A percentile compares a stretch with the other conserved stretches of the same genome.
These are phyloP conservation scores for Oldenlandia corymbosa DNA, from an alignment of 257 asterid genomes.

Conservation along the genomic window DNA sequence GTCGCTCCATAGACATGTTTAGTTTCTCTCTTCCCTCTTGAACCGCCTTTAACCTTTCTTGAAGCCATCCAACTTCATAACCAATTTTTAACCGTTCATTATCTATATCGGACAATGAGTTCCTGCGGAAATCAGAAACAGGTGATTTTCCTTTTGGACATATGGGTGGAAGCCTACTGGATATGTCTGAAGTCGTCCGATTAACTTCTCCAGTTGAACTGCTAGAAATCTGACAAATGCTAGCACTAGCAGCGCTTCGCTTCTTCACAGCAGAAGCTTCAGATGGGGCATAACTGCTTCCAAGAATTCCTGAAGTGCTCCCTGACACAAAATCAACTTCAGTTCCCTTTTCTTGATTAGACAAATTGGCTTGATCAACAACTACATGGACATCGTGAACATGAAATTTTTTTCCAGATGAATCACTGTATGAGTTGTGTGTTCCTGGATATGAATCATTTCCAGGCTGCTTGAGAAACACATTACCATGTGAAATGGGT, in stretches of 20 bases:
- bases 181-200: constrained; percentile 31
- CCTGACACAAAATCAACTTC: neutral
- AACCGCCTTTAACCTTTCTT: constrained; percentile 55
- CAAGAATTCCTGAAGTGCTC: constrained; percentile 12
- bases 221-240: constrained; percentile 22
- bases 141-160: constrained; percentile 28
- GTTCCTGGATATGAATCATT: constrained; percentile 21
- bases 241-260: constrained; percentile 5
- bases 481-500: constrained; percentile 7
- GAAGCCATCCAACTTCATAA: constrained; percentile 53
- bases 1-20: constrained; percentile 43
- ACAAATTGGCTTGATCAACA: constrained; percentile 15
- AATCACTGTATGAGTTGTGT: constrained; percentile 10
- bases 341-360: constrained; percentile 13
- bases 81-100: constrained; percentile 57
- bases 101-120: constrained; percentile 43
- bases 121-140: constrained; percentile 30
- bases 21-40: constrained; percentile 76
- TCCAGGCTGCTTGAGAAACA: constrained; percentile 16
- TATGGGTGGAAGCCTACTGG: constrained; percentile 53
- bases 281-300: constrained; percentile 19
- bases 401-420: constrained; percentile 18
- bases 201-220: constrained; percentile 21
- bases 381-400: constrained; percentile 37
- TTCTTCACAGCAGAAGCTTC: constrained; percentile 25